phyloP scores from a whole-genome alignment of 1,139 yeast genomes.

The Zygoascus meyerae region DNA sequence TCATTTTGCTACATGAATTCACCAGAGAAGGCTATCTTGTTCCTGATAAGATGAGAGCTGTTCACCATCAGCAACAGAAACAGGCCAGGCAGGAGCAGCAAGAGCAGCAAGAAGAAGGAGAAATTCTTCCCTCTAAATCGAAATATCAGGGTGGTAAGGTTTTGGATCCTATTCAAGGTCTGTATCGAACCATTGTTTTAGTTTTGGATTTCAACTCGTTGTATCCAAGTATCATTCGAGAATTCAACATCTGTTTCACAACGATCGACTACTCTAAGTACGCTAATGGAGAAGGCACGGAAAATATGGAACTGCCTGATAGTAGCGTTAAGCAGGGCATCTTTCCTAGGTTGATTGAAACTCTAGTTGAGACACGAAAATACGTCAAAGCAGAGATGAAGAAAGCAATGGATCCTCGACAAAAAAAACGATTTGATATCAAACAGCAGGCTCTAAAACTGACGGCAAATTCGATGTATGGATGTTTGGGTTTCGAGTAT shows the following conservation, averaged over 20 bases:
- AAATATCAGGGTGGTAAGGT: slow-evolving; percentile 96
- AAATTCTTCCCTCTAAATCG: slow-evolving; percentile 15
- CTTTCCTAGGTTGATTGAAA: slow-evolving; percentile 74
- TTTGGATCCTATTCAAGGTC: slow-evolving; percentile 93
- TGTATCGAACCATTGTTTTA: slow-evolving; percentile 79
- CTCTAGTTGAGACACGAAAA: slow-evolving; percentile 84
- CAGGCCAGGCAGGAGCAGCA: slow-evolving; percentile 34
- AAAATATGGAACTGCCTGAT: slow-evolving; percentile 69
- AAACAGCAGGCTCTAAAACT: slow-evolving; percentile 93
- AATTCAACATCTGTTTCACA: slow-evolving; percentile 93
- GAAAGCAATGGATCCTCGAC: slow-evolving; percentile 56
- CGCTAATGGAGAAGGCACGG: slow-evolving; percentile 45
- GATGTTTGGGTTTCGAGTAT: slow-evolving; percentile 89
- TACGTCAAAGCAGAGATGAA: slow-evolving; percentile 86
- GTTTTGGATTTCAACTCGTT: slow-evolving; percentile 98
- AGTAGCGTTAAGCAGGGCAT: slow-evolving; percentile 64
- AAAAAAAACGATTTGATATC: slow-evolving; percentile 64
- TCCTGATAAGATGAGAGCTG: slow-evolving; percentile 46
- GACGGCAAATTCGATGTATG: slow-evolving; percentile 99
- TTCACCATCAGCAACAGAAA: background rate
- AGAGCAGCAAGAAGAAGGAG: slow-evolving; percentile 24
- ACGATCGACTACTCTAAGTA: slow-evolving; percentile 70
- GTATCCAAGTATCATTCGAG: slow-evolving; percentile 97
- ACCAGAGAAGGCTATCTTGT: slow-evolving; percentile 72
- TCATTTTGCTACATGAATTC: slow-evolving; percentile 87